These are phyloP conservation scores for Phytophthora lateralis DNA, from an alignment of 352 stramenopile species.

Conservation along the genomic window DNA sequence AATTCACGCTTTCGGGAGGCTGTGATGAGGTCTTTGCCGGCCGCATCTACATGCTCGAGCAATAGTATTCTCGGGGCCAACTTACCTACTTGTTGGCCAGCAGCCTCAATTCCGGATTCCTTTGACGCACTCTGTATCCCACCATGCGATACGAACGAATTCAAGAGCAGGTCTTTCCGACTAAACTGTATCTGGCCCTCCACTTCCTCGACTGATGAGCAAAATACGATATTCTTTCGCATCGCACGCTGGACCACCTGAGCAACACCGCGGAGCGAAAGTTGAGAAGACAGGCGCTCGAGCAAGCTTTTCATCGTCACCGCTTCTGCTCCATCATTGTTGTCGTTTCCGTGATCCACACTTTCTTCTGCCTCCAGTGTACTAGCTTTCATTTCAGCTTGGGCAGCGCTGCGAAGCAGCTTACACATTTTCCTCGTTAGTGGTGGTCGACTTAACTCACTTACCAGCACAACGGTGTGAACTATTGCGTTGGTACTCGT, in stretches of 20 bases:
- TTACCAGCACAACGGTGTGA: conserved; percentile 54
- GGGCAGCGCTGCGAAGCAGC: conserved; percentile 26
- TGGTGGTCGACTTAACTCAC: conserved; percentile 52
- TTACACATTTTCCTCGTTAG: conserved; percentile 53
- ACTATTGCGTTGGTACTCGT: background rate
- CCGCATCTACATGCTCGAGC: conserved; percentile 42
- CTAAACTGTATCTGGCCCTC: conserved; percentile 21
- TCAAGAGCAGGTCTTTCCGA: conserved; percentile 12
- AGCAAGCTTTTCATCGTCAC: conserved; percentile 12
- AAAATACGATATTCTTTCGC: conserved; percentile 41
- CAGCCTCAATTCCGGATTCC: background rate
- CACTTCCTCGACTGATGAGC: conserved; percentile 29
- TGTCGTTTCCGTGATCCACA: background rate
- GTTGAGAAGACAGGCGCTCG: conserved; percentile 20
- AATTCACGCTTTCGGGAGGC: conserved; percentile 11
- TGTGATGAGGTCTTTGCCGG: conserved; percentile 21
- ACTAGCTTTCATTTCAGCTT: conserved; percentile 15
- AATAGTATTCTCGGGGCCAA: conserved; percentile 40
- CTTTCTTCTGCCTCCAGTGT: conserved; percentile 11
- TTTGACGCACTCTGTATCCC: conserved; percentile 5
- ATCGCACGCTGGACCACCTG: conserved; percentile 43
- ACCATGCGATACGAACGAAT: conserved; percentile 8
- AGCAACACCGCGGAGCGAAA: conserved; percentile 43
- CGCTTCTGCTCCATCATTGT: conserved; percentile 11
- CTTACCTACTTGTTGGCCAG: background rate